These are phyloP conservation scores for Talaromyces nanjingensis DNA, from an alignment of 495 filamentous ascomycete species.

Conservation along the genomic window DNA sequence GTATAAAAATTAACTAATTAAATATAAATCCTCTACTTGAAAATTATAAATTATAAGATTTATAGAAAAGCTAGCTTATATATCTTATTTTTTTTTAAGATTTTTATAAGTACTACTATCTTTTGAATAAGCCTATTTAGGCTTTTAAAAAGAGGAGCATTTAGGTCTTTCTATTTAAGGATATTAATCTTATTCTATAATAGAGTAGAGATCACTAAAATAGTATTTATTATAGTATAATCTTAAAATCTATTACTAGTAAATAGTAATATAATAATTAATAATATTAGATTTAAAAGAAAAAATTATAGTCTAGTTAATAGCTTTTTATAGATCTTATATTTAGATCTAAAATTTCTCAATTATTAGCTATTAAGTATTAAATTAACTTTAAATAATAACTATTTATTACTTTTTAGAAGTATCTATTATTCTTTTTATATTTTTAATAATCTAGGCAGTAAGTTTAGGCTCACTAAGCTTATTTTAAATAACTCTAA, in stretches of 20 bases:
- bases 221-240: constrained; percentile 13
- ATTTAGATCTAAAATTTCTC: constrained; percentile 11
- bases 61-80: no score
- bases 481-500: constrained; percentile 17
- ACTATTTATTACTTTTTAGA: constrained; percentile 11
- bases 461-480: constrained; percentile 13
- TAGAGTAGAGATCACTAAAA: constrained; percentile 13
- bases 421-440: constrained; percentile 13
- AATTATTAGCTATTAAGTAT: not conserved
- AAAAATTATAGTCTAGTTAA: constrained; percentile 5
- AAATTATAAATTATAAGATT: no score
- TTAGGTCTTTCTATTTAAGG: constrained; percentile 9
- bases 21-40: no score
- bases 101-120: no score
- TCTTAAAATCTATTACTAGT: constrained; percentile 10
- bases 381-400: not conserved
- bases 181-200: constrained; percentile 12
- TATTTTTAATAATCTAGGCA: constrained; percentile 13
- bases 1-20: no score
- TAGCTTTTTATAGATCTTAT: constrained; percentile 13
- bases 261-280: constrained; percentile 1
- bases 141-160: not conserved
- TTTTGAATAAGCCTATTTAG: not conserved
- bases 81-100: no score
- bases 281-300: constrained; percentile 10